Conservation (phyloP, 345 rosid genomes). For the Ceriops zippeliana region DNA sequence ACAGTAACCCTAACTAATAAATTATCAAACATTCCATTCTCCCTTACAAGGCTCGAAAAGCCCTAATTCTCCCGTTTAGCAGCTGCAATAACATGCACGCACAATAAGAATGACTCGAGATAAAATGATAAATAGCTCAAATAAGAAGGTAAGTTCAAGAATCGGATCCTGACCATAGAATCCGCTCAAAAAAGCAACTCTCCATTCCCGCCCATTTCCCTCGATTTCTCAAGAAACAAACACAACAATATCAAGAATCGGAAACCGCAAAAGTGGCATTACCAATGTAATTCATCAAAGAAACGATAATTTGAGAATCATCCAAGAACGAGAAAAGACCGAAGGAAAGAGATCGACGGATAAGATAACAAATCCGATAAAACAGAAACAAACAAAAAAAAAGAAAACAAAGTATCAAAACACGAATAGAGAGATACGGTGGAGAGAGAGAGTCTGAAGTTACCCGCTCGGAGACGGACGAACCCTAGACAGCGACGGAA, state of each 20-base stretch:
- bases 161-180: background rate
- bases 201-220: background rate
- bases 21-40: background rate
- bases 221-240: background rate
- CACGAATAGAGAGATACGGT: background rate
- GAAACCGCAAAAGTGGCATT: background rate
- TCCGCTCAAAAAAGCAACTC: background rate
- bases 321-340: background rate
- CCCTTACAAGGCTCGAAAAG: background rate
- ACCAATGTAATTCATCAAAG: background rate
- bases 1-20: constrained; percentile 5
- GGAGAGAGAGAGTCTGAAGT: background rate
- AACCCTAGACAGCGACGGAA: background rate
- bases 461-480: background rate
- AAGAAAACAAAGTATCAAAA: background rate
- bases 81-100: background rate
- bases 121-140: background rate
- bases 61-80: background rate
- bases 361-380: background rate
- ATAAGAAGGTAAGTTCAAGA: background rate
- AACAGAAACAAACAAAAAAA: background rate
- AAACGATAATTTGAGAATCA: background rate
- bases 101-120: background rate
- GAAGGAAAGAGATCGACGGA: background rate
- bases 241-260: background rate